Conservation (phyloP, 345 rosid genomes). For the Eutrema heterophyllum region DNA sequence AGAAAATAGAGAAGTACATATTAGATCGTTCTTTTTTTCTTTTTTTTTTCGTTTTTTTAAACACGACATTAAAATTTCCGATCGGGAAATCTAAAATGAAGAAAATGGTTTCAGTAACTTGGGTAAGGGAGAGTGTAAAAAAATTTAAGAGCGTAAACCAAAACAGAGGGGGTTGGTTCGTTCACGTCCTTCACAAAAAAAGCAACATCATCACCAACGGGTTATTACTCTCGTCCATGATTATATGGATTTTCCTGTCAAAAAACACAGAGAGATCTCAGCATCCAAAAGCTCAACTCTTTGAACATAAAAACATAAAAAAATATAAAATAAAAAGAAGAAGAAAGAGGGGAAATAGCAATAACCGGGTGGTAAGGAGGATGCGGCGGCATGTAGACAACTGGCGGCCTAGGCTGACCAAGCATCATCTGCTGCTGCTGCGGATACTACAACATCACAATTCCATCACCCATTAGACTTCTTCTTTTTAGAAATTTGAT, state of each 20-base stretch:
- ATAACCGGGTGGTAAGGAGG: conserved; percentile 66
- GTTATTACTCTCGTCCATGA: conserved; percentile 14
- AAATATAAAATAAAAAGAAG: background rate
- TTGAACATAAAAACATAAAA: background rate
- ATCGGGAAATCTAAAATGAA: background rate
- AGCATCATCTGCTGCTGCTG: conserved; percentile 62
- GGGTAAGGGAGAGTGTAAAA: background rate
- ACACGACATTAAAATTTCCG: background rate
- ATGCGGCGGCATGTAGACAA: conserved; percentile 49
- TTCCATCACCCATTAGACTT: background rate
- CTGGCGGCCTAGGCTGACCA: conserved; percentile 53
- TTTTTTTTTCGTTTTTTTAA: background rate
- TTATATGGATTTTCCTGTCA: conserved; percentile 20
- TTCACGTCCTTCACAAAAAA: background rate
- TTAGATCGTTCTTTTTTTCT: background rate
- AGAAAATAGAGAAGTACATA: background rate
- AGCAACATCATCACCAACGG: background rate
- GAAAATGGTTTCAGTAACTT: background rate
- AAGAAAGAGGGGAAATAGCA: background rate
- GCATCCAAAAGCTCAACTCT: background rate
- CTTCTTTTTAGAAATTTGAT: background rate
- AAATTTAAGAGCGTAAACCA: background rate
- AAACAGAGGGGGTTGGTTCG: background rate
- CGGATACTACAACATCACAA: conserved; percentile 19
- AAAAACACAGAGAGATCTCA: background rate